These are phyloP conservation scores for Alternaria triticina DNA, from an alignment of 2,329 filamentous ascomycete genomes.

Conservation along the genomic window DNA sequence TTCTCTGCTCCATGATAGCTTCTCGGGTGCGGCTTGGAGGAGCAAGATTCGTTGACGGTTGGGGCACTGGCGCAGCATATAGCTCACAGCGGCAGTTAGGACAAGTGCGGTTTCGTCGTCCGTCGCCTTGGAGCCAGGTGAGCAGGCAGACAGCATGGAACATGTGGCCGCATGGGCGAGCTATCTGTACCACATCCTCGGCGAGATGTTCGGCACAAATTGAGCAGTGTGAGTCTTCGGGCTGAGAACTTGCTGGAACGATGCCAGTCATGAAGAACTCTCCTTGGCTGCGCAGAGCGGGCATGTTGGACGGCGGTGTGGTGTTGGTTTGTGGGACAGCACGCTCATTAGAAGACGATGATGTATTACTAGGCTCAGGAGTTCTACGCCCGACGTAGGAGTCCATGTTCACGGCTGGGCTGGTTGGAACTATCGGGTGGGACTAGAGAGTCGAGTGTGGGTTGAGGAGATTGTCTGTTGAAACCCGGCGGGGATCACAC, in stretches of 20 bases:
- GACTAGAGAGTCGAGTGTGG: neutral
- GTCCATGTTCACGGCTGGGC: neutral
- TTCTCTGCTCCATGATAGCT: neutral
- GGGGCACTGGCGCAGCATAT: neutral
- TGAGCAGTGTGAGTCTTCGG: neutral
- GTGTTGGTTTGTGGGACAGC: neutral
- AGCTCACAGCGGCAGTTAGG: constrained; percentile 4
- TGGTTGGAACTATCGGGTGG: neutral
- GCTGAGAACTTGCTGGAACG: neutral
- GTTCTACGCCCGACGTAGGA: neutral
- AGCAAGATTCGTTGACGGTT: neutral
- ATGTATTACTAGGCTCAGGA: neutral
- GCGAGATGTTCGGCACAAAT: neutral
- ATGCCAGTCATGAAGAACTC: constrained; percentile 8
- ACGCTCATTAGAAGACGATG: neutral
- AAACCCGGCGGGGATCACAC: too few species aligned
- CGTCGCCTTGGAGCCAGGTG: neutral
- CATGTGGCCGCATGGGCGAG: neutral
- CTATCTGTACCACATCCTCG: neutral
- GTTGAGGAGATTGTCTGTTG: neutral
- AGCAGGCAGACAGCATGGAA: constrained; percentile 6
- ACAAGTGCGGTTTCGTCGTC: neutral
- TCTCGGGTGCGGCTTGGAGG: neutral
- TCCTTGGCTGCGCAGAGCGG: neutral
- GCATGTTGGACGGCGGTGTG: neutral